Percentiles rank a stretch among this genome's conserved stretches.
phyloP scores from a whole-genome alignment of 345 rosid species.

The Brassica nigra region DNA sequence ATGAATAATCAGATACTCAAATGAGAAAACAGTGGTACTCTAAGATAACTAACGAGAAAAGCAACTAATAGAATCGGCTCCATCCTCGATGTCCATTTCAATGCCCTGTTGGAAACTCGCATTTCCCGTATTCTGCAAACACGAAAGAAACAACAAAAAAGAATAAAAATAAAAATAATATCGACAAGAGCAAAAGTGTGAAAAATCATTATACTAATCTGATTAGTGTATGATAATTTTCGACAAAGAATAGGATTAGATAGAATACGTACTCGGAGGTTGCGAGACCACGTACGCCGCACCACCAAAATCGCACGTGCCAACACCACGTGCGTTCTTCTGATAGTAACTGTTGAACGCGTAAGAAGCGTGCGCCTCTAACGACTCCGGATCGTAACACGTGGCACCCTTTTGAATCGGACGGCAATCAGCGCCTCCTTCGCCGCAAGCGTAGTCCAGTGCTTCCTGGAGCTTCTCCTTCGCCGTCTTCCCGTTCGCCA shows the following conservation, averaged over 20 bases:
- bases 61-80: slow-evolving; percentile 24
- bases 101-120: slow-evolving; percentile 64
- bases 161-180: no score
- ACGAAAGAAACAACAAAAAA: not conserved
- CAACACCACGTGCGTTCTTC: slow-evolving; percentile 68
- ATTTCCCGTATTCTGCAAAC: slow-evolving; percentile 55
- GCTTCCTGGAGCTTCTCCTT: slow-evolving; percentile 64
- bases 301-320: slow-evolving; percentile 82
- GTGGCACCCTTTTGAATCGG: slow-evolving; percentile 78
- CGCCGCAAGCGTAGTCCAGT: slow-evolving; percentile 84
- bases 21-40: slow-evolving; percentile 20
- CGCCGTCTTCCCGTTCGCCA: slow-evolving; percentile 56
- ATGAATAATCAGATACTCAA: slow-evolving; percentile 31
- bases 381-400: slow-evolving; percentile 71
- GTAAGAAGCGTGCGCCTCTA: slow-evolving; percentile 88
- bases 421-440: slow-evolving; percentile 90
- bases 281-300: slow-evolving; percentile 79
- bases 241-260: not conserved
- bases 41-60: slow-evolving; percentile 7
- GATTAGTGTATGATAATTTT: not conserved
- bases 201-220: not conserved
- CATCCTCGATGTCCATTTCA: slow-evolving; percentile 24
- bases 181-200: not conserved
- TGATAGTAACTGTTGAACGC: slow-evolving; percentile 97
- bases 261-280: slow-evolving; percentile 63